A percentile compares a stretch with the other conserved stretches of the same genome.
phyloP scores from a whole-genome alignment of 192 early-diverging fungal species.

The Ambispora gerdemannii region DNA sequence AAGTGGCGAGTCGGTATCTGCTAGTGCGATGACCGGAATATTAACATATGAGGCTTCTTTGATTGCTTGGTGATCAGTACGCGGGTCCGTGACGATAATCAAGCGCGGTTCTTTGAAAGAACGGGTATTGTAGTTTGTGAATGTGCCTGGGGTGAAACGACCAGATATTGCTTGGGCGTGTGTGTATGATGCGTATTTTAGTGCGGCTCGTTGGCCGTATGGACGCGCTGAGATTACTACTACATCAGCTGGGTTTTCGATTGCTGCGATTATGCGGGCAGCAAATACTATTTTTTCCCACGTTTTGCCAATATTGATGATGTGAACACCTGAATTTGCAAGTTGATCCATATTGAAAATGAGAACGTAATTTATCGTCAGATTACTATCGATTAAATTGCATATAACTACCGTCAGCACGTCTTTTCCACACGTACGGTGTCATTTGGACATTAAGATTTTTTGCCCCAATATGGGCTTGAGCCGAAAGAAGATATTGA shows the following conservation, averaged over 20 bases:
- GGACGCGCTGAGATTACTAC: constrained; percentile 95
- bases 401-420: constrained; percentile 75
- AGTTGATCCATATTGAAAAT: too few species aligned
- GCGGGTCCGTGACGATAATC: constrained; percentile 96
- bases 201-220: constrained; percentile 97
- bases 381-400: not conserved
- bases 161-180: constrained; percentile 99
- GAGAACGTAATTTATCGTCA: not conserved
- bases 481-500: constrained; percentile 91
- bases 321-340: constrained; percentile 72
- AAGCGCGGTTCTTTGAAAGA: constrained; percentile 99
- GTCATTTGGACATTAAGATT: constrained; percentile 94
- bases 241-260: constrained; percentile 98
- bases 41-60: constrained; percentile 99
- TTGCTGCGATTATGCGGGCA: constrained; percentile 96
- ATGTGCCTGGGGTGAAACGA: constrained; percentile 99
- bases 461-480: constrained; percentile 98
- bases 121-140: constrained; percentile 99
- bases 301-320: constrained; percentile 99
- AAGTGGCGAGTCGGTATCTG: constrained; percentile 96
- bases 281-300: constrained; percentile 99
- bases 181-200: constrained; percentile 98
- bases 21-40: constrained; percentile 99
- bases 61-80: constrained; percentile 98
- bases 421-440: constrained; percentile 96